These are phyloP conservation scores for Curvularia eragrostidis DNA, from an alignment of 2,329 filamentous ascomycete genomes.

Conservation along the genomic window DNA sequence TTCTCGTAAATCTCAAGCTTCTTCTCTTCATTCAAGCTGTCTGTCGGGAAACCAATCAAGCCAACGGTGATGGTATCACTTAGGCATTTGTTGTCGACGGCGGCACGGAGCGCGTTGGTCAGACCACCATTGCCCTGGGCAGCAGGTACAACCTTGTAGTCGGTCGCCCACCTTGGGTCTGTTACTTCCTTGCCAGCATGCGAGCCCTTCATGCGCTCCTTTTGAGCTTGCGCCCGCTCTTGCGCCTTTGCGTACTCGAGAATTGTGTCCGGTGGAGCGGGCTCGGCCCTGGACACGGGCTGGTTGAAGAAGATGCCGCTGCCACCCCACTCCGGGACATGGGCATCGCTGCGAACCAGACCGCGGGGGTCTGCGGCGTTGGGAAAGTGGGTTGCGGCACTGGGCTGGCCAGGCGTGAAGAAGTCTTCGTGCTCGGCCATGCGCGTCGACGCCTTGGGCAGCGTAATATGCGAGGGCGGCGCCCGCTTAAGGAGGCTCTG, in stretches of 20 bases:
- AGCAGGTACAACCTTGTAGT: conserved; percentile 83
- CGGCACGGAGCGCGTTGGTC: conserved; percentile 84
- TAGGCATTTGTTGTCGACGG: conserved; percentile 71
- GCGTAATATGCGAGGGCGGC: conserved; percentile 31
- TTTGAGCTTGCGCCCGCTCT: conserved; percentile 43
- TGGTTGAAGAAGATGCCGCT: conserved; percentile 71
- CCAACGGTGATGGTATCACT: conserved; percentile 88
- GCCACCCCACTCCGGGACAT: conserved; percentile 77
- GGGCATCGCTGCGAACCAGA: conserved; percentile 74
- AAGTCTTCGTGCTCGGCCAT: conserved; percentile 52
- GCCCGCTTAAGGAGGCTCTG: conserved; percentile 52
- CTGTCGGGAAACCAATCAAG: conserved; percentile 91
- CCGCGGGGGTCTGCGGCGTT: conserved; percentile 57
- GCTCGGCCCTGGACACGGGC: conserved; percentile 75
- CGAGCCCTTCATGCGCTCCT: conserved; percentile 29
- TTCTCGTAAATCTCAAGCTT: conserved; percentile 84
- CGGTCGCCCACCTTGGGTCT: conserved; percentile 66
- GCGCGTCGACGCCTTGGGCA: conserved; percentile 53
- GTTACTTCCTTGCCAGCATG: conserved; percentile 39
- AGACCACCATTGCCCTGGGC: conserved; percentile 93
- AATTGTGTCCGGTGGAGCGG: conserved; percentile 77
- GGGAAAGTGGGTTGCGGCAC: conserved; percentile 61
- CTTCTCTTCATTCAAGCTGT: conserved; percentile 76
- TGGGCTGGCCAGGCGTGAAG: conserved; percentile 54
- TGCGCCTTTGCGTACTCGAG: conserved; percentile 68